phyloP scores from a whole-genome alignment of 2,329 filamentous ascomycete species.

The Dryadomyces sulphureus region DNA sequence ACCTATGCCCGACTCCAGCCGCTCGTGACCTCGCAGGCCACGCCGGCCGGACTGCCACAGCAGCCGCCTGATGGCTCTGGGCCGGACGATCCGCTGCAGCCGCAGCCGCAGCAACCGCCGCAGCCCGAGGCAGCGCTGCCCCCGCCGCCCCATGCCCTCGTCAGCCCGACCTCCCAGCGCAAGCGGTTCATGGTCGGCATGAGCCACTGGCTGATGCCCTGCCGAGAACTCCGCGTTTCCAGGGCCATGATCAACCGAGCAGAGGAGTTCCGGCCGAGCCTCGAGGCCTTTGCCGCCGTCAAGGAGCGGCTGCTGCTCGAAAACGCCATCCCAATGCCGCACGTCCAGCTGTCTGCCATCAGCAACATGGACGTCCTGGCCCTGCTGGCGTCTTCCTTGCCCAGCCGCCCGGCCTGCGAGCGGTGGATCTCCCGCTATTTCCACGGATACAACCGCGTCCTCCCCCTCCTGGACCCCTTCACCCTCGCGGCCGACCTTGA shows the following conservation, averaged over 20 bases:
- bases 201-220: conserved; percentile 7
- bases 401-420: conserved; percentile 2
- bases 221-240: conserved; percentile 5
- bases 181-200: conserved; percentile 1
- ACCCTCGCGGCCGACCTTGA: conserved; percentile 1
- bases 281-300: conserved; percentile 1
- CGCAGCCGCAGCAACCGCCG: too few species aligned
- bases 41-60: too few species aligned
- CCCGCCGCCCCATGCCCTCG: too few species aligned
- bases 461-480: neutral
- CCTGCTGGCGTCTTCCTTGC: neutral
- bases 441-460: conserved; percentile 3
- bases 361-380: neutral
- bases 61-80: neutral
- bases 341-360: neutral
- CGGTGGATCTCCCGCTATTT: conserved; percentile 4
- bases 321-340: neutral
- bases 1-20: conserved; percentile 2
- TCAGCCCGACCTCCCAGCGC: neutral
- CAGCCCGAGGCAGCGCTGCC: too few species aligned
- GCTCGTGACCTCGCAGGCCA: too few species aligned
- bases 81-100: too few species aligned
- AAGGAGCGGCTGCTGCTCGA: conserved; percentile 1
- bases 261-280: neutral
- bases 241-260: conserved; percentile 1